A percentile compares a stretch with the other conserved stretches of the same genome.
Conservation (phyloP, 176 grass and related monocot genomes). For the Musa beccarii region DNA sequence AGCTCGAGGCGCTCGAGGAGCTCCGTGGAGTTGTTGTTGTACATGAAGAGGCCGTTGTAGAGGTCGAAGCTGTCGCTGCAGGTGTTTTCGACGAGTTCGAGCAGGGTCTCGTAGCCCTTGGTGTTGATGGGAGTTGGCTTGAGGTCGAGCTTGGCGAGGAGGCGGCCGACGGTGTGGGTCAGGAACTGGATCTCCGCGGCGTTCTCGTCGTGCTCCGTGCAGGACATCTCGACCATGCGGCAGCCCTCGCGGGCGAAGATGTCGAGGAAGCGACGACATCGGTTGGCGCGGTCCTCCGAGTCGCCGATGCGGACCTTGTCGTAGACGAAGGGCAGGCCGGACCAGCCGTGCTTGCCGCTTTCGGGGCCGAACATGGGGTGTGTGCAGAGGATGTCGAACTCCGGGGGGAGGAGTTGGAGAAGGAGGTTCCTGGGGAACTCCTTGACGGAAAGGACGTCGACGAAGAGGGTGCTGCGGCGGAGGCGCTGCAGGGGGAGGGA, state of each 20-base stretch:
- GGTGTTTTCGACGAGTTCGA: slow-evolving; percentile 69
- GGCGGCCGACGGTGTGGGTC: slow-evolving; percentile 63
- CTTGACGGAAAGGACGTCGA: slow-evolving; percentile 79
- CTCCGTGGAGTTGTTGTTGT: slow-evolving; percentile 73
- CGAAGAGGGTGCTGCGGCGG: slow-evolving; percentile 70
- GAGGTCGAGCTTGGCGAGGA: slow-evolving; percentile 39
- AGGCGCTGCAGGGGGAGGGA: slow-evolving; percentile 66
- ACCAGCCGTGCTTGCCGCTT: slow-evolving; percentile 51
- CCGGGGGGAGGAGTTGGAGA: slow-evolving; percentile 28
- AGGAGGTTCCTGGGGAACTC: slow-evolving; percentile 70
- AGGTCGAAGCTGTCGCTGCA: slow-evolving; percentile 91
- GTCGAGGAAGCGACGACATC: slow-evolving; percentile 41
- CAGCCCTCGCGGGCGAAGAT: slow-evolving; percentile 57
- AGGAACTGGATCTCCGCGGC: slow-evolving; percentile 72
- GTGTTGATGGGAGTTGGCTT: slow-evolving; percentile 37
- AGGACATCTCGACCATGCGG: slow-evolving; percentile 72
- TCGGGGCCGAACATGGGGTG: slow-evolving; percentile 94
- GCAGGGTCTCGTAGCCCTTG: slow-evolving; percentile 57
- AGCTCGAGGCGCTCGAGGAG: slow-evolving; percentile 54
- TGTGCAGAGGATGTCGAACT: slow-evolving; percentile 71
- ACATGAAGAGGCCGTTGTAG: slow-evolving; percentile 90
- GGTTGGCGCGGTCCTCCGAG: slow-evolving; percentile 21
- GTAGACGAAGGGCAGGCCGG: slow-evolving; percentile 44
- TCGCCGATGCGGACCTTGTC: slow-evolving; percentile 55
- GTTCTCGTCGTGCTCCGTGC: slow-evolving; percentile 50